These are phyloP conservation scores for Yamadazyma akitaensis DNA, from an alignment of 805 yeast species.

Conservation along the genomic window DNA sequence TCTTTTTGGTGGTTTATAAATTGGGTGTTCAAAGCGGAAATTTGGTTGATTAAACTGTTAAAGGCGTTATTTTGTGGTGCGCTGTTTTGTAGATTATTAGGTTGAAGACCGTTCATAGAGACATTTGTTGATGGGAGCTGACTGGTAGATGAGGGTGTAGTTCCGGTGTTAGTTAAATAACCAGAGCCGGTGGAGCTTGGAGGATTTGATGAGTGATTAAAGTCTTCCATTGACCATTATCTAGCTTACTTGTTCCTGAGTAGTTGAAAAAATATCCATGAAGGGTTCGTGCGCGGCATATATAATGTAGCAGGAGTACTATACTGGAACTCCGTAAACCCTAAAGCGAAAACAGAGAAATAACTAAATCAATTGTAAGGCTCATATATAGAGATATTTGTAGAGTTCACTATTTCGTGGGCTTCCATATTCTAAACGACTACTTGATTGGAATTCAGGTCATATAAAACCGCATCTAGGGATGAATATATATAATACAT, in stretches of 20 bases:
- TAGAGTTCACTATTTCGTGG: too few relatives aligned
- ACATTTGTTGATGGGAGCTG: neutral
- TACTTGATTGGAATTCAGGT: too few relatives aligned
- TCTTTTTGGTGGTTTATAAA: conserved; percentile 12
- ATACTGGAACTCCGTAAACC: neutral
- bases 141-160: neutral
- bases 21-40: neutral
- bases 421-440: too few relatives aligned
- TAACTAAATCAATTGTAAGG: too few relatives aligned
- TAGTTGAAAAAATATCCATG: neutral
- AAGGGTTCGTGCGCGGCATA: conserved; percentile 3
- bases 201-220: conserved; percentile 1
- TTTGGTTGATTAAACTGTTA: neutral
- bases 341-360: neutral
- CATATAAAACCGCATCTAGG: too few relatives aligned
- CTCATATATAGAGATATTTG: too few relatives aligned
- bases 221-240: conserved; percentile 11
- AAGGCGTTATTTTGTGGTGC: neutral
- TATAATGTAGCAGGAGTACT: neutral
- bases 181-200: neutral
- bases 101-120: neutral
- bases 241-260: neutral
- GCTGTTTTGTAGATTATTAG: neutral
- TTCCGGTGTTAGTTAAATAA: neutral
- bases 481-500: too few relatives aligned